Conservation (phyloP, 164 flowering plant species). For the Pachysandra terminalis region DNA sequence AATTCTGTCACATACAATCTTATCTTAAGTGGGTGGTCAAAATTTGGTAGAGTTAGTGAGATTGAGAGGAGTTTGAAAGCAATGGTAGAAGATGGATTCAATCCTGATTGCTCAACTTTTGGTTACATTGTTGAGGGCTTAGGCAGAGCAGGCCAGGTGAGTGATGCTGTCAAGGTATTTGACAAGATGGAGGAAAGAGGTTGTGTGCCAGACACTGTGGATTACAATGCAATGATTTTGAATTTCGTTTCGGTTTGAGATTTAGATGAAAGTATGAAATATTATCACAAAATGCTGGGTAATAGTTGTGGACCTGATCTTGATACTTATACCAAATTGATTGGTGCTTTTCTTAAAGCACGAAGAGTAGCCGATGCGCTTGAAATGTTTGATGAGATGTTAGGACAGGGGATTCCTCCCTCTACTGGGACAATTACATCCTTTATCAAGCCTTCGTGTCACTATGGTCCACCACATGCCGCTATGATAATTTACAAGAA, state of each 20-base stretch:
- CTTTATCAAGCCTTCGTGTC: conserved; percentile 65
- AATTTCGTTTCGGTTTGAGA: conserved; percentile 49
- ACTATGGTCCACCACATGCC: conserved; percentile 93
- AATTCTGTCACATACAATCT: conserved; percentile 44
- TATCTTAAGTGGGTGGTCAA: conserved; percentile 80
- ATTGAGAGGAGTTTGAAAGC: conserved; percentile 48
- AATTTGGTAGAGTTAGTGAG: conserved; percentile 49
- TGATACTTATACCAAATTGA: conserved; percentile 57
- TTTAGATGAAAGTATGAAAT: conserved; percentile 51
- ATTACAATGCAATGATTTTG: conserved; percentile 69
- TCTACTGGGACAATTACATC: conserved; percentile 60
- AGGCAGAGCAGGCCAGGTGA: conserved; percentile 70
- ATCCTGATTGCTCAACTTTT: conserved; percentile 53
- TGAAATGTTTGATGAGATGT: conserved; percentile 84
- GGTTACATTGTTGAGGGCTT: conserved; percentile 60
- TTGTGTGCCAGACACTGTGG: conserved; percentile 34
- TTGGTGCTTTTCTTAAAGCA: conserved; percentile 46
- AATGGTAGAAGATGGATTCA: conserved; percentile 60
- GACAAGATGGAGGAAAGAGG: conserved; percentile 48
- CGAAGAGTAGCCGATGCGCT: conserved; percentile 88
- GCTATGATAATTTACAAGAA: conserved; percentile 75
- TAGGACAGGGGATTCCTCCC: conserved; percentile 53
- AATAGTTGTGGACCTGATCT: conserved; percentile 45
- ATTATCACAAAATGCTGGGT: conserved; percentile 47
- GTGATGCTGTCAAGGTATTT: conserved; percentile 60